Percentiles rank a stretch among this genome's conserved stretches.
These are phyloP conservation scores for Coffea canephora DNA, from an alignment of 257 asterid genomes.

Conservation along the genomic window DNA sequence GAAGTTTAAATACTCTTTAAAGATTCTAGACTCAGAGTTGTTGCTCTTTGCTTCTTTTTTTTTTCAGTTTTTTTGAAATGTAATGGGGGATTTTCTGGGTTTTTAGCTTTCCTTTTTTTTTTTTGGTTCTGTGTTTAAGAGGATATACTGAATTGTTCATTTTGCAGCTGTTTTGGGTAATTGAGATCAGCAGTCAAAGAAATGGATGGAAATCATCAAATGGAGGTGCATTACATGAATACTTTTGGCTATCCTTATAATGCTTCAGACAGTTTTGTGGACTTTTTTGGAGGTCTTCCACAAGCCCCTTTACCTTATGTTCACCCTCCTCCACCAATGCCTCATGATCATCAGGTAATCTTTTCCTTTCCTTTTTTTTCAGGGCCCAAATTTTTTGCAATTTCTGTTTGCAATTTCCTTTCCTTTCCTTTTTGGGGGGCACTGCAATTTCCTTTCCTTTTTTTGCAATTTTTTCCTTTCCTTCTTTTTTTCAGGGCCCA, in stretches of 20 bases:
- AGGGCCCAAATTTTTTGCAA: not conserved
- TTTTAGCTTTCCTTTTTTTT: not conserved
- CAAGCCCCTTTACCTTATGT: slow-evolving; percentile 50
- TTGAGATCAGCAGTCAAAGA: slow-evolving; percentile 13
- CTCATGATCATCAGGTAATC: slow-evolving; percentile 44
- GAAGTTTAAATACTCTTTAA: not conserved
- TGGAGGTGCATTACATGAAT: slow-evolving; percentile 54
- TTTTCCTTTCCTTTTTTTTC: not conserved
- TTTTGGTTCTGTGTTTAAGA: not conserved
- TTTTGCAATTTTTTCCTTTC: not conserved
- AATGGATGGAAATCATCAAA: slow-evolving; percentile 57
- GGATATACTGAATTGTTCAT: not conserved
- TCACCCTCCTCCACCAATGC: slow-evolving; percentile 47
- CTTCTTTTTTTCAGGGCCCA: not conserved
- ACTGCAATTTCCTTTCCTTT: not conserved
- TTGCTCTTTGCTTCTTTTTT: not conserved
- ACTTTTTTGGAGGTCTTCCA: slow-evolving; percentile 48
- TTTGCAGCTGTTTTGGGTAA: slow-evolving; percentile 16
- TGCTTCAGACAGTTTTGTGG: slow-evolving; percentile 46
- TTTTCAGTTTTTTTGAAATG: not conserved
- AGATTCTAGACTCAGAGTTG: not conserved
- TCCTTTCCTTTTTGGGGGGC: not conserved
- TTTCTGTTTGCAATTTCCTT: not conserved
- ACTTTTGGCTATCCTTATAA: slow-evolving; percentile 50
- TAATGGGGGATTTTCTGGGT: not conserved